Percentiles rank a stretch among this genome's conserved stretches.
Conservation (phyloP, 108 stramenopile genomes). For the Chaetoceros muelleri region DNA sequence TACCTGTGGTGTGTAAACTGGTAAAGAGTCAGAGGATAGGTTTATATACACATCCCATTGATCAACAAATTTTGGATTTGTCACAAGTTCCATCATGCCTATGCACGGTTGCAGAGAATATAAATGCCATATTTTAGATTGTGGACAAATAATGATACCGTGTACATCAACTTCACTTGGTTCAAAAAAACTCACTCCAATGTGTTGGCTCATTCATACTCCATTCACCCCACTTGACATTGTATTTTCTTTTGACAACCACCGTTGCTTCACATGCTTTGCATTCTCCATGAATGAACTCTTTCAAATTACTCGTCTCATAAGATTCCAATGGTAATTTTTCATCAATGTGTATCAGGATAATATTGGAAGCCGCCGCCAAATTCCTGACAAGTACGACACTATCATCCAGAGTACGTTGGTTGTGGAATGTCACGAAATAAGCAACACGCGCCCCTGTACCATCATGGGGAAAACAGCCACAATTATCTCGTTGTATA, state of each 20-base stretch:
- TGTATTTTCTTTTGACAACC: conserved; percentile 23
- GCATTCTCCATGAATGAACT: conserved; percentile 32
- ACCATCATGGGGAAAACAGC: conserved; percentile 4
- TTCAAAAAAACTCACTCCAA: too few relatives aligned
- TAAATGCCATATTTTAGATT: too few relatives aligned
- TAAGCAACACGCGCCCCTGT: conserved; percentile 55
- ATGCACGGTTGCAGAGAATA: too few relatives aligned
- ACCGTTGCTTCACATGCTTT: conserved; percentile 27
- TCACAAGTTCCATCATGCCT: conserved; percentile 53
- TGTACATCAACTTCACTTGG: too few relatives aligned
- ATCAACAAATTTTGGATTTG: conserved; percentile 13
- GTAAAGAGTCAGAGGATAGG: conserved; percentile 70
- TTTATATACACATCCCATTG: conserved; percentile 78
- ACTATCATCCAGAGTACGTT: conserved; percentile 63
- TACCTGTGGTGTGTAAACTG: conserved; percentile 45
- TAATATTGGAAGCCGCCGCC: conserved; percentile 45
- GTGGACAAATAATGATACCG: too few relatives aligned
- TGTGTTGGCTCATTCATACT: conserved; percentile 80
- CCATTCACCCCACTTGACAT: conserved; percentile 69
- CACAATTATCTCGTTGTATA: conserved; percentile 1
- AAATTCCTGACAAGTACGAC: conserved; percentile 51
- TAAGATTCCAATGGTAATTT: conserved; percentile 38
- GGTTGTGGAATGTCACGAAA: conserved; percentile 67
- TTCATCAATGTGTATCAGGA: conserved; percentile 72
- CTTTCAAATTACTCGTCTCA: conserved; percentile 23